A percentile compares a stretch with the other conserved stretches of the same genome.
phyloP scores from a whole-genome alignment of 805 yeast species.

The Pichia exigua region DNA sequence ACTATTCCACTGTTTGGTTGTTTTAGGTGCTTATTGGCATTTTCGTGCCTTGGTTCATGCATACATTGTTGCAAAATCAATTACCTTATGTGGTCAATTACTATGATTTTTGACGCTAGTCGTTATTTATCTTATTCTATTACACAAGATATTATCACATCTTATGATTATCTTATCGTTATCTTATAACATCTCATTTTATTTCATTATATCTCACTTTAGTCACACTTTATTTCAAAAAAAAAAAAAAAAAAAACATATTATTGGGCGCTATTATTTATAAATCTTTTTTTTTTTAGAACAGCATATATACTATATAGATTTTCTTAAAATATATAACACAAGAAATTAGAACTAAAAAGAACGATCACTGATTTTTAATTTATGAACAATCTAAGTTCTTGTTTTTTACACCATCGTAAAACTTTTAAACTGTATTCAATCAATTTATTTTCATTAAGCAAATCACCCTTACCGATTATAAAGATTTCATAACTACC shows the following conservation, averaged over 20 bases:
- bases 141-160: neutral
- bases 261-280: neutral
- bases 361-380: neutral
- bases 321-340: neutral
- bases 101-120: neutral
- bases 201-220: neutral
- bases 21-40: slow-evolving; percentile 69
- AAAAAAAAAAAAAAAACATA: neutral
- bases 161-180: neutral
- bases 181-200: neutral
- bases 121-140: neutral
- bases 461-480: slow-evolving; percentile 44
- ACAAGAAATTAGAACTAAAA: neutral
- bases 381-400: slow-evolving; percentile 61
- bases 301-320: neutral
- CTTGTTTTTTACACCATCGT: slow-evolving; percentile 68
- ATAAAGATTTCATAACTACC: slow-evolving; percentile 52
- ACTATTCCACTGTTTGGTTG: slow-evolving; percentile 71
- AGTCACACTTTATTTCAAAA: neutral
- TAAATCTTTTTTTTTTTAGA: neutral
- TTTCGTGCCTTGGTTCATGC: slow-evolving; percentile 53
- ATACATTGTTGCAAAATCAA: slow-evolving; percentile 40
- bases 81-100: slow-evolving; percentile 7
- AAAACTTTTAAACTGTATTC: slow-evolving; percentile 57
- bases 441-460: slow-evolving; percentile 48